Conservation (phyloP, 257 asterid species). For the Thymus quinquecostatus region DNA sequence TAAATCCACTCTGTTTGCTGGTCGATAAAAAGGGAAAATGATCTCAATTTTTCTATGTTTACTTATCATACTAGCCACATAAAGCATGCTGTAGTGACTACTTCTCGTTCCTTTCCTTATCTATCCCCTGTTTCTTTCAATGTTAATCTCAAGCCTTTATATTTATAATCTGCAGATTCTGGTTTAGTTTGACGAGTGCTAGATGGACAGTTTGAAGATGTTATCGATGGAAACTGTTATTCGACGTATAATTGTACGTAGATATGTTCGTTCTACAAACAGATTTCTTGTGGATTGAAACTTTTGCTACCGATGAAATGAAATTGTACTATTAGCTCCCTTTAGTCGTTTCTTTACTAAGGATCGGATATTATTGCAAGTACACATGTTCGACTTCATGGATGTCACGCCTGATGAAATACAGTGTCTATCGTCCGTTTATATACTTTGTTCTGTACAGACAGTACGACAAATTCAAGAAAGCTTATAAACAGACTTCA, state of each 20-base stretch:
- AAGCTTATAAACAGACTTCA: not conserved
- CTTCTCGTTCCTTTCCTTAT: not conserved
- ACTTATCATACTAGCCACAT: not conserved
- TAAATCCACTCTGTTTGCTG: slow-evolving; percentile 10
- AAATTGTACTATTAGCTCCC: not conserved
- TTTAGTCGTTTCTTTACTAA: not conserved
- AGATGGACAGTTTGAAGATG: slow-evolving; percentile 16
- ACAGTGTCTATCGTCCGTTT: not conserved
- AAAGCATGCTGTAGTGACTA: not conserved
- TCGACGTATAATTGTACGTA: slow-evolving; percentile 7
- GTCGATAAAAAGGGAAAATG: not conserved
- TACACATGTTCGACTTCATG: not conserved
- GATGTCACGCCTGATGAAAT: not conserved
- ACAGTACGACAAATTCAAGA: not conserved
- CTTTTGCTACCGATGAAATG: too few relatives aligned
- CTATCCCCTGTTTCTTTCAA: not conserved
- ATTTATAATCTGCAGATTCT: slow-evolving; percentile 16
- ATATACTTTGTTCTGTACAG: not conserved
- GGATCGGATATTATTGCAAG: not conserved
- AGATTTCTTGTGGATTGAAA: slow-evolving; percentile 14
- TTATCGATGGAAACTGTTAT: slow-evolving; percentile 5
- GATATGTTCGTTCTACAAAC: slow-evolving; percentile 11
- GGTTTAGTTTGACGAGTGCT: not conserved
- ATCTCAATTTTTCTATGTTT: not conserved
- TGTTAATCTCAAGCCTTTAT: not conserved